A percentile compares a stretch with the other conserved stretches of the same genome.
Evolutionary conservation across 169 alveolate genomes (phyloP).

Genomic region (Blepharisma undulans): DNA sequence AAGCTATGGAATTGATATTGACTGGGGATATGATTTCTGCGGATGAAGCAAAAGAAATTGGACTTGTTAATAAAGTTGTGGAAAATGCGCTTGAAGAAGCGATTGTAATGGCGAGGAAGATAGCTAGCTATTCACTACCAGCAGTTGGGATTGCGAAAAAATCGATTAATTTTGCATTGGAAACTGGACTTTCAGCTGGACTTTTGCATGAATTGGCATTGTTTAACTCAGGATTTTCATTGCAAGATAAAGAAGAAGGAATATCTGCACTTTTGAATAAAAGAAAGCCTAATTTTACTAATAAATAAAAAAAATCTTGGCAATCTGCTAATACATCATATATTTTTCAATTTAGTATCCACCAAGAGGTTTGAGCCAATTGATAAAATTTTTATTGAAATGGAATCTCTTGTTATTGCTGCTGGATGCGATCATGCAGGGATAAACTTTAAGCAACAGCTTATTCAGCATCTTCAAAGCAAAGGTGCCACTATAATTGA

Average conservation of each 20-base stretch:
- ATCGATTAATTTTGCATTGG: conserved; percentile 35
- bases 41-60: conserved; percentile 70
- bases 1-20: conserved; percentile 81
- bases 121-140: conserved; percentile 39
- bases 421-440: conserved; percentile 71
- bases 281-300: conserved; percentile 47
- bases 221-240: conserved; percentile 41
- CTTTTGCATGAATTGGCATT: conserved; percentile 43
- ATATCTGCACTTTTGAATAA: conserved; percentile 54
- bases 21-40: conserved; percentile 75
- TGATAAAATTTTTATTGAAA: too few species aligned
- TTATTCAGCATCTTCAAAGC: conserved; percentile 29
- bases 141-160: conserved; percentile 51
- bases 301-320: neutral
- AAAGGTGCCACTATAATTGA: conserved; percentile 46
- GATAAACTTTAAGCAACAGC: conserved; percentile 36
- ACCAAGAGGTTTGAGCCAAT: too few species aligned
- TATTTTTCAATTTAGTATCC: too few species aligned
- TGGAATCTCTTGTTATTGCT: neutral
- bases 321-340: neutral
- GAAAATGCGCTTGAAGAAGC: conserved; percentile 13
- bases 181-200: conserved; percentile 42
- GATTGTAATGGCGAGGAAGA: conserved; percentile 1
- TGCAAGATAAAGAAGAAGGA: conserved; percentile 59
- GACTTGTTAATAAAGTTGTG: conserved; percentile 54